A percentile compares a stretch with the other conserved stretches of the same genome.
phyloP scores from a whole-genome alignment of 2,329 filamentous ascomycete species.

The Elsinoe necatrix region DNA sequence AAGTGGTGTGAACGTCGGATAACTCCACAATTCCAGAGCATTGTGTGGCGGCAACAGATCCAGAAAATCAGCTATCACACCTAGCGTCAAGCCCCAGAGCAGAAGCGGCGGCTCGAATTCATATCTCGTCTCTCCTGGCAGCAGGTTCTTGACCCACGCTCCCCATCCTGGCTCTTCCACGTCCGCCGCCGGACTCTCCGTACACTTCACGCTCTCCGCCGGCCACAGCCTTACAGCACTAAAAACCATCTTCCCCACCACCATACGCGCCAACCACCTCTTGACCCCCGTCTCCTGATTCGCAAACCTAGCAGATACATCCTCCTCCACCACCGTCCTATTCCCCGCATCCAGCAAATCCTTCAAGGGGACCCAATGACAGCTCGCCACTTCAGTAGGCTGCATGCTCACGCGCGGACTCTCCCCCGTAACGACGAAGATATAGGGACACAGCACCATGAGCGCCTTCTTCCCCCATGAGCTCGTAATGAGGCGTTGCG shows the following conservation, averaged over 20 bases:
- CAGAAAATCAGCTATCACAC: slow-evolving; percentile 58
- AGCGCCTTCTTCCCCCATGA: slow-evolving; percentile 56
- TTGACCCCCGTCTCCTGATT: slow-evolving; percentile 47
- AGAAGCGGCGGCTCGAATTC: slow-evolving; percentile 42
- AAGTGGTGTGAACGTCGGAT: slow-evolving; percentile 57
- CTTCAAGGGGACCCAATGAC: slow-evolving; percentile 60
- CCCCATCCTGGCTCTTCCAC: neutral
- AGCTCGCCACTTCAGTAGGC: slow-evolving; percentile 58
- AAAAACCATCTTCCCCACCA: slow-evolving; percentile 60
- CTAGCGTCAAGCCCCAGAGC: slow-evolving; percentile 61
- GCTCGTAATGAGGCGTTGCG: slow-evolving; percentile 57
- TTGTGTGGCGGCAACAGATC: slow-evolving; percentile 58
- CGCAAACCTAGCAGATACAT: slow-evolving; percentile 54
- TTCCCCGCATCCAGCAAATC: slow-evolving; percentile 51
- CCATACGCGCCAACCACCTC: slow-evolving; percentile 46
- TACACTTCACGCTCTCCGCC: slow-evolving; percentile 52
- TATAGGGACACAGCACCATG: slow-evolving; percentile 62
- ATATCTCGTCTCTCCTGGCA: neutral
- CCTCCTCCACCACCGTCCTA: slow-evolving; percentile 55
- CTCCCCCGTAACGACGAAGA: slow-evolving; percentile 54
- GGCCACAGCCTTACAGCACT: slow-evolving; percentile 56
- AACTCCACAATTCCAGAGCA: slow-evolving; percentile 55
- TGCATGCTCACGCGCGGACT: slow-evolving; percentile 50
- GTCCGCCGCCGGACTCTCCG: slow-evolving; percentile 26
- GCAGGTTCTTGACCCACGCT: neutral